Conservation (phyloP, 2,329 filamentous ascomycete genomes). For the Bretziella fagacearum region DNA sequence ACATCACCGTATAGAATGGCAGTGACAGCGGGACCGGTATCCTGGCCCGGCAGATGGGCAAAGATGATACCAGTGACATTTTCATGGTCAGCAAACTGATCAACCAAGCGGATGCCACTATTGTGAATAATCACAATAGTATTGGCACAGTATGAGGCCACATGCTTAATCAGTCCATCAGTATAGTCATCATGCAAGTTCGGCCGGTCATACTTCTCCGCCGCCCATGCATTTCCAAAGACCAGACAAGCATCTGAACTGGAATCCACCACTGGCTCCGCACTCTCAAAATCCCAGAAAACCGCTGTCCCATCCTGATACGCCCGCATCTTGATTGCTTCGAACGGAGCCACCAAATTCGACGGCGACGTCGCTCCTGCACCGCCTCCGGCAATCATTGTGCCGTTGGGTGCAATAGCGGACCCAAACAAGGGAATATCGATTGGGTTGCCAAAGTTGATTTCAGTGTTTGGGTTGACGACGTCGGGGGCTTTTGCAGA, state of each 20-base stretch:
- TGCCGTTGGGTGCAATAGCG: constrained; percentile 20
- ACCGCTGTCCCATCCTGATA: constrained; percentile 39
- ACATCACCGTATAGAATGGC: constrained; percentile 40
- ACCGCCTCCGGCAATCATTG: constrained; percentile 25
- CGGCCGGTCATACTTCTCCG: constrained; percentile 51
- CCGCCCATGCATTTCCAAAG: constrained; percentile 50
- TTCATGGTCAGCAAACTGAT: constrained; percentile 42
- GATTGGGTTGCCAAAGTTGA: constrained; percentile 21
- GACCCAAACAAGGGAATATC: constrained; percentile 24
- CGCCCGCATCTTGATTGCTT: constrained; percentile 35
- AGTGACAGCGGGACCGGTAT: constrained; percentile 38
- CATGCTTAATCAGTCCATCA: constrained; percentile 37
- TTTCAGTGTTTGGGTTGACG: constrained; percentile 24
- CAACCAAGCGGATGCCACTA: constrained; percentile 42
- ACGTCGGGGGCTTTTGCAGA: constrained; percentile 33
- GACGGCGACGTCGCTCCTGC: constrained; percentile 32
- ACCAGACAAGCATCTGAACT: constrained; percentile 48
- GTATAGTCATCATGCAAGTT: constrained; percentile 49
- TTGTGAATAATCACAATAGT: constrained; percentile 51
- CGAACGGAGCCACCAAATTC: constrained; percentile 34
- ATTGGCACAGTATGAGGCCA: constrained; percentile 41
- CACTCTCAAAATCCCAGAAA: constrained; percentile 39
- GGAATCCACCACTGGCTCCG: constrained; percentile 31
- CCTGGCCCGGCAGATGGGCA: constrained; percentile 48
- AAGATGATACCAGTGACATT: constrained; percentile 49